phyloP scores from a whole-genome alignment of 306 rosid species.

The Neltuma alba region DNA sequence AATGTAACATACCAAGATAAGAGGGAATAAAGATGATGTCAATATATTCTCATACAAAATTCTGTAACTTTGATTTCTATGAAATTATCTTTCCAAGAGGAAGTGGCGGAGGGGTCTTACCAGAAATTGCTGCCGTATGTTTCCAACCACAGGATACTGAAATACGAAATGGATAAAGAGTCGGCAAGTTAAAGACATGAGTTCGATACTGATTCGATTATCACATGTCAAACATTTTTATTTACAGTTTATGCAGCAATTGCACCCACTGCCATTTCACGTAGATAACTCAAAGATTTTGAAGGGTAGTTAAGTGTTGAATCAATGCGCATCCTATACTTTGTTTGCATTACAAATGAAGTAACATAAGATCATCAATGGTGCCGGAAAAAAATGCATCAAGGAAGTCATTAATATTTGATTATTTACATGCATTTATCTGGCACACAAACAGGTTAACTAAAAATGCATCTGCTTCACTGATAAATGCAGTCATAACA shows the following conservation, averaged over 20 bases:
- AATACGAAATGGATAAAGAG: slow-evolving; percentile 25
- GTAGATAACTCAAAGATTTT: background rate
- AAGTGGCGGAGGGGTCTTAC: slow-evolving; percentile 36
- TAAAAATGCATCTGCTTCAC: slow-evolving; percentile 23
- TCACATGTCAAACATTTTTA: background rate
- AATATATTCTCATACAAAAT: background rate
- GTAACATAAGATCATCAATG: background rate
- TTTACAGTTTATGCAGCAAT: background rate
- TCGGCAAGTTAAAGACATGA: background rate
- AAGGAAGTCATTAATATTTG: background rate
- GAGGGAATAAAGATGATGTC: background rate
- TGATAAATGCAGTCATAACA: slow-evolving; percentile 25
- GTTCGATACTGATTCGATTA: background rate
- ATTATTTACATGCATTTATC: background rate
- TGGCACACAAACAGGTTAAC: background rate
- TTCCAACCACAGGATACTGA: slow-evolving; percentile 98
- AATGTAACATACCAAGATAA: background rate
- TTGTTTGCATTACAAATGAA: background rate
- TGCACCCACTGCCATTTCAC: background rate
- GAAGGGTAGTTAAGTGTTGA: background rate
- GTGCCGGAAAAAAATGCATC: background rate
- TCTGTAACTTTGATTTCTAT: background rate
- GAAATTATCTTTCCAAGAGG: background rate
- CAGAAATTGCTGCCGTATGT: slow-evolving; percentile 91
- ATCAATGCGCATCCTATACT: background rate